These are phyloP conservation scores for Metschnikowia rubicola DNA, from an alignment of 805 yeast genomes.

Conservation along the genomic window DNA sequence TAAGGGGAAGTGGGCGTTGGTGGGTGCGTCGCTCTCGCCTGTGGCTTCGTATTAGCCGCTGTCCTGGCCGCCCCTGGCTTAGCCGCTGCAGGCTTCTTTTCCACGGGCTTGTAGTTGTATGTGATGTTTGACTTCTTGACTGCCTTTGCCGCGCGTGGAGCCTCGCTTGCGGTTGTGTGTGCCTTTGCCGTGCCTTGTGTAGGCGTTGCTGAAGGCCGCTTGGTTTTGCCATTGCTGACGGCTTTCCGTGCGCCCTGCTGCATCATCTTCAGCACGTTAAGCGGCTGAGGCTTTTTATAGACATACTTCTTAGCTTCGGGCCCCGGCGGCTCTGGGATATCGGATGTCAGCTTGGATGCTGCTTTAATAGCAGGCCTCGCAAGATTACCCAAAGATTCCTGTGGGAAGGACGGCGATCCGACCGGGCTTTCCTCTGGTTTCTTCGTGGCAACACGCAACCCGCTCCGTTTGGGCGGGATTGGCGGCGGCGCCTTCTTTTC, in stretches of 20 bases:
- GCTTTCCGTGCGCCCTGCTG: conserved; percentile 13
- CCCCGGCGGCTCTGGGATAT: conserved; percentile 14
- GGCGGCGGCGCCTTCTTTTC: conserved; percentile 17
- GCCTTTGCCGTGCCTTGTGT: conserved; percentile 6
- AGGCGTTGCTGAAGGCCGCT: conserved; percentile 7
- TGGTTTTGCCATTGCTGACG: not conserved
- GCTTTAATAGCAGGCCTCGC: conserved; percentile 3
- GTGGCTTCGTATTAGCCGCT: not conserved
- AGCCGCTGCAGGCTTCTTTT: conserved; percentile 11
- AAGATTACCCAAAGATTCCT: not conserved
- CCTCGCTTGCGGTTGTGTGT: conserved; percentile 4
- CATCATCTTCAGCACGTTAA: conserved; percentile 36
- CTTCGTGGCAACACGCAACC: conserved; percentile 1
- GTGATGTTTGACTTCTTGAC: conserved; percentile 29
- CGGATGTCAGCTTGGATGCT: conserved; percentile 25
- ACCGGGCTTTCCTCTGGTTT: not conserved
- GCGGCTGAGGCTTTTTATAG: conserved; percentile 39
- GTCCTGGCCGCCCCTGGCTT: conserved; percentile 1
- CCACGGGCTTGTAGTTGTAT: conserved; percentile 25
- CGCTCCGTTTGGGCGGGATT: conserved; percentile 16
- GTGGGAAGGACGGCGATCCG: not conserved
- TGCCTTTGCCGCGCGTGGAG: conserved; percentile 3
- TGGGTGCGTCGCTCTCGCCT: not conserved
- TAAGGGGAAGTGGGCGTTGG: conserved; percentile 21
- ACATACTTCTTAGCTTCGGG: conserved; percentile 23